These are phyloP conservation scores for Alternaria novae-zelandiae DNA, from an alignment of 2,329 filamentous ascomycete species.

Conservation along the genomic window DNA sequence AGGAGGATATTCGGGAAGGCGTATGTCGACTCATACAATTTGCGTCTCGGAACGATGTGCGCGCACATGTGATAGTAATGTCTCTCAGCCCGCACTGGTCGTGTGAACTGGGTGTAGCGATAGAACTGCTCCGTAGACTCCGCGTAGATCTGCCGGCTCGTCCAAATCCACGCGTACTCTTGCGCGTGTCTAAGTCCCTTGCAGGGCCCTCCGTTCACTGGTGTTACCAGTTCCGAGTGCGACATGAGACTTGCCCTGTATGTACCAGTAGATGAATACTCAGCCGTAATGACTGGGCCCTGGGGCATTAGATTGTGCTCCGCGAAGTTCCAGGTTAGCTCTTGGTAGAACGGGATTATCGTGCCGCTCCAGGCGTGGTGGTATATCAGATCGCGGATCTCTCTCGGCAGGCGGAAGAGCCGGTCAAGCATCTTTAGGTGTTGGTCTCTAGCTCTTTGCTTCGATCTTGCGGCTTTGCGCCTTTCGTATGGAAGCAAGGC, in stretches of 20 bases:
- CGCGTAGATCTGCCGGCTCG: background rate
- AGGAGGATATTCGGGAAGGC: background rate
- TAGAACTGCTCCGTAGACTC: background rate
- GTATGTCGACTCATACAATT: background rate
- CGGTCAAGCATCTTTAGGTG: rapidly evolving
- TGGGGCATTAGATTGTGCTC: rapidly evolving
- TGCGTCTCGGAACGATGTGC: background rate
- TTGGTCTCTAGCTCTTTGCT: background rate
- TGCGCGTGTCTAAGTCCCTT: background rate
- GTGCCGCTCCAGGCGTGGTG: background rate
- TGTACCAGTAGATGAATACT: background rate
- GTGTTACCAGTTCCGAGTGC: background rate
- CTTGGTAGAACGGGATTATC: background rate
- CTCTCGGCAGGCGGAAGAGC: background rate
- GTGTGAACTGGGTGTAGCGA: background rate
- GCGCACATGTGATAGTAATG: background rate
- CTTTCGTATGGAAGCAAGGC: background rate
- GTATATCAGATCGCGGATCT: background rate
- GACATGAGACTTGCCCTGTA: background rate
- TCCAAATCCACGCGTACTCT: background rate
- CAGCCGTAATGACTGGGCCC: background rate
- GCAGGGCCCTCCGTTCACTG: background rate
- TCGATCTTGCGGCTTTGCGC: background rate
- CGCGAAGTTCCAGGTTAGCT: background rate
- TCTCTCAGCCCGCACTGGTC: rapidly evolving